Conservation (phyloP, 345 rosid species). For the Eucalyptus marginata region DNA sequence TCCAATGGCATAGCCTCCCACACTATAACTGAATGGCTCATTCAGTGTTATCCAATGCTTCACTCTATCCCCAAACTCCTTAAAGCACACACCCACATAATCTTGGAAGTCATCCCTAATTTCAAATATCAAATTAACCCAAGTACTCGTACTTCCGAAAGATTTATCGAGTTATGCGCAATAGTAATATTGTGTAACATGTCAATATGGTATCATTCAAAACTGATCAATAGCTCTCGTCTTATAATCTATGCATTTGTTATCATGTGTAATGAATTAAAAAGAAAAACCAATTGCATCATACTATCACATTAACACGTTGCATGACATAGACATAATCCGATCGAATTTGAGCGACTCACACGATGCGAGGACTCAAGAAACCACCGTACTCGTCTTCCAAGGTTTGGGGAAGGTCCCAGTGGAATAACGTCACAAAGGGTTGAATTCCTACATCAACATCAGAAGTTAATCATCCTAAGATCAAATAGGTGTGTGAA, state of each 20-base stretch:
- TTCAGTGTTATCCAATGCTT: conserved; percentile 50
- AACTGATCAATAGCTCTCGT: background rate
- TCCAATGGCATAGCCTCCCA: conserved; percentile 10
- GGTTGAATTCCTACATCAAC: conserved; percentile 7
- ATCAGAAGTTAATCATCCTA: background rate
- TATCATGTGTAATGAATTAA: background rate
- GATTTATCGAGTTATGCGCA: background rate
- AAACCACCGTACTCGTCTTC: conserved; percentile 19
- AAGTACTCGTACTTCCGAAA: background rate
- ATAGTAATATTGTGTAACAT: background rate
- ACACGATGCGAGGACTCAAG: conserved; percentile 13
- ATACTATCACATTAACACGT: too few relatives aligned
- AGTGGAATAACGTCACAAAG: conserved; percentile 22
- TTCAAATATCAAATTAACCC: background rate
- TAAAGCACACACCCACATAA: conserved; percentile 26
- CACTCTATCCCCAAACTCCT: conserved; percentile 40
- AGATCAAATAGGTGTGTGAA: background rate
- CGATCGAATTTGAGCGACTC: background rate
- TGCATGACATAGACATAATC: background rate
- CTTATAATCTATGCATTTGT: background rate
- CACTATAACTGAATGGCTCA: conserved; percentile 22
- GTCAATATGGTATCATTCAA: background rate
- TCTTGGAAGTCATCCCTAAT: conserved; percentile 24
- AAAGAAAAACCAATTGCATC: background rate
- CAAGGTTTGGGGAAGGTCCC: conserved; percentile 23